Evolutionary conservation across 169 alveolate species (phyloP).

Genomic region (Pseudocohnilembus persalinus): DNA sequence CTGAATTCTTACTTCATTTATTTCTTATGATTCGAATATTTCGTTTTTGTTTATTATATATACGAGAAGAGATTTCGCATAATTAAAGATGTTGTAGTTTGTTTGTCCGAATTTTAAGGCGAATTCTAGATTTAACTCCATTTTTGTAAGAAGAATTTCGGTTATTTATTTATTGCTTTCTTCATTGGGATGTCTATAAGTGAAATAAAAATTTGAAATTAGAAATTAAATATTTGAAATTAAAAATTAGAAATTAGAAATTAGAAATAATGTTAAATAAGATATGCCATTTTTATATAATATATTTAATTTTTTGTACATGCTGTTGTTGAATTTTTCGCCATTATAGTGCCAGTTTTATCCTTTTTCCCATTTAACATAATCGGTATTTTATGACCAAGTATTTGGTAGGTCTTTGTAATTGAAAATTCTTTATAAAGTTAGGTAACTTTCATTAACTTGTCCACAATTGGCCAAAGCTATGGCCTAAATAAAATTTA

Average conservation of each 20-base stretch:
- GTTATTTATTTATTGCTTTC: constrained; percentile 35
- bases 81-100: constrained; percentile 26
- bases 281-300: no score
- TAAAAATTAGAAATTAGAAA: constrained; percentile 1
- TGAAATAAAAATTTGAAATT: no score
- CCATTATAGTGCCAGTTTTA: constrained; percentile 40
- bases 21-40: constrained; percentile 52
- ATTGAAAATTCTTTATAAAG: constrained; percentile 29
- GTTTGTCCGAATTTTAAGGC: constrained; percentile 26
- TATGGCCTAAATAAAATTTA: no score
- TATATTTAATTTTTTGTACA: constrained; percentile 13
- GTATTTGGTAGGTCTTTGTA: constrained; percentile 54
- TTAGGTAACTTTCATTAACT: constrained; percentile 51
- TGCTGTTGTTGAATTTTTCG: constrained; percentile 26
- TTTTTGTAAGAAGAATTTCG: constrained; percentile 24
- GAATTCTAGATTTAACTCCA: constrained; percentile 26
- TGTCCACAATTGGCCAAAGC: constrained; percentile 76
- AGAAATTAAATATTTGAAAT: constrained; percentile 21
- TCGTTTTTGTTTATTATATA: constrained; percentile 48
- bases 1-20: constrained; percentile 32
- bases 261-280: no score
- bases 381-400: constrained; percentile 39
- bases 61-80: constrained; percentile 26
- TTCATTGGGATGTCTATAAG: constrained; percentile 30
- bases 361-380: constrained; percentile 42